Evolutionary conservation across 2,329 filamentous ascomycete genomes (phyloP).

Genomic region (Pezicula radicicola): DNA sequence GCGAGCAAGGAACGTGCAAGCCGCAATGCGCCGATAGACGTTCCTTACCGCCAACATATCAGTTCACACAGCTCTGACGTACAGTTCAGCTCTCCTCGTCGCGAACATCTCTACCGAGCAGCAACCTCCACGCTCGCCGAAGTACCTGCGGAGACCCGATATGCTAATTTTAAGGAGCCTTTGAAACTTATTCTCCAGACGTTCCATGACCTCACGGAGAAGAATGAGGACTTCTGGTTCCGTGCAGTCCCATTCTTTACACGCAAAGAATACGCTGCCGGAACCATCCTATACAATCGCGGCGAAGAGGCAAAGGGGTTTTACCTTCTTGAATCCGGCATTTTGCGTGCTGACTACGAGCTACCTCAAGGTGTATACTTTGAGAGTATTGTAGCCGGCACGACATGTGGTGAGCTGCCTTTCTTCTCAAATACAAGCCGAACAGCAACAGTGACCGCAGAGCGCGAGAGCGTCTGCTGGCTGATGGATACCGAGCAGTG

Average conservation of each 20-base stretch:
- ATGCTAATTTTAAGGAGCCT: constrained; percentile 86
- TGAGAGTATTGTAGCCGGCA: constrained; percentile 90
- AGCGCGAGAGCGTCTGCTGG: constrained; percentile 82
- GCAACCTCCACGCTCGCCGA: constrained; percentile 74
- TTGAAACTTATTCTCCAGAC: constrained; percentile 89
- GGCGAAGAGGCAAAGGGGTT: constrained; percentile 80
- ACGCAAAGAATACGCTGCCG: constrained; percentile 63
- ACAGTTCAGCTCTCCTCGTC: constrained; percentile 73
- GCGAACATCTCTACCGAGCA: constrained; percentile 72
- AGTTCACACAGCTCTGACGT: constrained; percentile 46
- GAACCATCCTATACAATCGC: constrained; percentile 72
- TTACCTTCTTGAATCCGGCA: constrained; percentile 85
- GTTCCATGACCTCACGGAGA: constrained; percentile 82
- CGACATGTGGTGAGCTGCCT: constrained; percentile 91
- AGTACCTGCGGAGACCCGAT: constrained; percentile 58
- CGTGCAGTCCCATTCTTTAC: constrained; percentile 72
- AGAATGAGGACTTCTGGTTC: constrained; percentile 97
- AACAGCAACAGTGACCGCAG: constrained; percentile 82
- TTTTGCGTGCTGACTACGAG: constrained; percentile 86
- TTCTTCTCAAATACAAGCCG: constrained; percentile 91
- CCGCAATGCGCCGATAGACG: constrained; percentile 34
- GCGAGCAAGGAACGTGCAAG: constrained; percentile 58
- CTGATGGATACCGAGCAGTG: constrained; percentile 70
- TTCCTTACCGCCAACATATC: constrained; percentile 19
- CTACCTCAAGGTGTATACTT: constrained; percentile 85